phyloP scores from a whole-genome alignment of 441 rosid genomes.

The Erodium trifolium region DNA sequence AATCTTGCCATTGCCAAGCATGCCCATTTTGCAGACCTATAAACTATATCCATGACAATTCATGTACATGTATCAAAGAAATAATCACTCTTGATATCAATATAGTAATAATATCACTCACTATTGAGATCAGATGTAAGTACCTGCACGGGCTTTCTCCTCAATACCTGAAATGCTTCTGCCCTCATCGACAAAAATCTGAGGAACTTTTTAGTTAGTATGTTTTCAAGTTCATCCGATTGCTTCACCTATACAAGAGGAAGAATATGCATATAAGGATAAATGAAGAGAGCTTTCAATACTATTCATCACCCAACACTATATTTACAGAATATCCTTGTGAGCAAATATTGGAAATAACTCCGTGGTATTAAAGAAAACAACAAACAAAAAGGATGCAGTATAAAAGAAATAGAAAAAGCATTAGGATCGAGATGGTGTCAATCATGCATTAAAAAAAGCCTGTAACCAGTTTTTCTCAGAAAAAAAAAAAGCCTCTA shows the following conservation, averaged over 20 bases:
- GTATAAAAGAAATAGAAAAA: background rate
- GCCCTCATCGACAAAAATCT: slow-evolving; percentile 97
- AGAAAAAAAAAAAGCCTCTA: background rate
- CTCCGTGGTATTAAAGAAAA: background rate
- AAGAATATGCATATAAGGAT: background rate
- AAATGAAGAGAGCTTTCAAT: slow-evolving; percentile 2
- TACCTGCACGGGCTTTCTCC: slow-evolving; percentile 94
- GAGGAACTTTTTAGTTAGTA: slow-evolving; percentile 76
- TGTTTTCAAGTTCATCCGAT: slow-evolving; percentile 94
- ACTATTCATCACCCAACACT: background rate
- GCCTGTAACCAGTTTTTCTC: no score
- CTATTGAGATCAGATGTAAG: slow-evolving; percentile 6
- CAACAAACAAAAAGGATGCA: background rate
- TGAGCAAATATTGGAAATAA: background rate
- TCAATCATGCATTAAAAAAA: background rate
- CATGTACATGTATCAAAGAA: background rate
- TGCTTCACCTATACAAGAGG: slow-evolving; percentile 59
- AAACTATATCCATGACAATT: background rate
- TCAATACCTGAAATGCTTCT: slow-evolving; percentile 91
- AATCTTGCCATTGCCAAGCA: background rate
- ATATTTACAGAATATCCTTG: background rate
- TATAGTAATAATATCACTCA: background rate
- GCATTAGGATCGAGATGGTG: background rate
- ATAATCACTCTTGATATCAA: slow-evolving; percentile 6
- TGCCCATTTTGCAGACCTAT: background rate